A percentile compares a stretch with the other conserved stretches of the same genome.
These are phyloP conservation scores for Aspergillus flavus DNA, from an alignment of 2,329 filamentous ascomycete species.

Conservation along the genomic window DNA sequence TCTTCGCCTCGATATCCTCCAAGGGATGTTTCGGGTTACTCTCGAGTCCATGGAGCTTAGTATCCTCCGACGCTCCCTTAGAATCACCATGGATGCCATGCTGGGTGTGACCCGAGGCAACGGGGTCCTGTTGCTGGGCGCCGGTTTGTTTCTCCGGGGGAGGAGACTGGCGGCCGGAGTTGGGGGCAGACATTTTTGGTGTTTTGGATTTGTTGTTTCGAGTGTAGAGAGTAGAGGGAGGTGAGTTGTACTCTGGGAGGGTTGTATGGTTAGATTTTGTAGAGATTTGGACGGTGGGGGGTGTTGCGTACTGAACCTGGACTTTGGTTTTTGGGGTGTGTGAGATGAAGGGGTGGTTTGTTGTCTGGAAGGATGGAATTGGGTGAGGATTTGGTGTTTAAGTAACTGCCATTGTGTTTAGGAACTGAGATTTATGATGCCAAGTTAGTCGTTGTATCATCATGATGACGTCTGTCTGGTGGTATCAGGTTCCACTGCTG, in stretches of 20 bases:
- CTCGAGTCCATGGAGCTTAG: constrained; percentile 22
- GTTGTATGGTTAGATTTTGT: neutral
- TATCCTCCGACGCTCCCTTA: constrained; percentile 30
- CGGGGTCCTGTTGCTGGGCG: constrained; percentile 62
- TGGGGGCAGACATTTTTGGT: constrained; percentile 59
- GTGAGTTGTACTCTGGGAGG: neutral
- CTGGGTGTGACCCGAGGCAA: constrained; percentile 59
- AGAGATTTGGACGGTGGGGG: neutral
- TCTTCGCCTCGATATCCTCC: constrained; percentile 41
- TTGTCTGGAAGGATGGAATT: neutral
- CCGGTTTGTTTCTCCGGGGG: constrained; percentile 69
- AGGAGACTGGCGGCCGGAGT: constrained; percentile 75
- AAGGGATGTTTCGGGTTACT: constrained; percentile 48
- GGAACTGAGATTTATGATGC: neutral
- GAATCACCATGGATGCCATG: constrained; percentile 34
- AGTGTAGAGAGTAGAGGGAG: neutral
- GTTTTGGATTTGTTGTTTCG: neutral
- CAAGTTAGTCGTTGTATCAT: neutral
- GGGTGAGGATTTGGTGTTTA: constrained; percentile 9
- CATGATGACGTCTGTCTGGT: neutral
- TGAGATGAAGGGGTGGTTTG: neutral
- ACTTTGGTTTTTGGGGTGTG: neutral
- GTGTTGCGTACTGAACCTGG: neutral
- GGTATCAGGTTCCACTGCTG: neutral
- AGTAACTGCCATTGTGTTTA: neutral